Evolutionary conservation across 805 yeast genomes (phyloP).

Genomic region (Monosporozyma servazzii): DNA sequence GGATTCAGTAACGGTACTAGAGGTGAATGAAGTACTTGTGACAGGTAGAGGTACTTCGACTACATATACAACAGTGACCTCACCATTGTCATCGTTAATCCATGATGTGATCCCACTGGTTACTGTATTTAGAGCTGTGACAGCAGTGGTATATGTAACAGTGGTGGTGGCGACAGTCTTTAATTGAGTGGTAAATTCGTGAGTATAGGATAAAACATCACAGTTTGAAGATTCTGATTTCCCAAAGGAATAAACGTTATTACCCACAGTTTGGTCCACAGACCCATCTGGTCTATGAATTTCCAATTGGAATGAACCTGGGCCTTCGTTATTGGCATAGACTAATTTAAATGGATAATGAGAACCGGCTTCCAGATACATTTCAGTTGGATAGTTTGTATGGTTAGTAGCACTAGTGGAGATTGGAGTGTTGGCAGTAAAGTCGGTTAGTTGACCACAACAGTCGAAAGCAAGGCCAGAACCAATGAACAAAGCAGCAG

Average conservation of each 20-base stretch:
- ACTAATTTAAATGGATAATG: constrained; percentile 22
- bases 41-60: background rate
- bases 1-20: background rate
- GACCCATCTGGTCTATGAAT: constrained; percentile 12
- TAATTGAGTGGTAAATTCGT: background rate
- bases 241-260: constrained; percentile 5
- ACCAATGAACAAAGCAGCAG: too few species aligned
- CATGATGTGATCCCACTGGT: background rate
- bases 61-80: background rate
- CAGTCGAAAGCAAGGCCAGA: too few species aligned
- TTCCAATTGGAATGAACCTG: constrained; percentile 5
- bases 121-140: background rate
- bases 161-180: background rate
- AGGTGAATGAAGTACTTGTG: background rate
- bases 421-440: too few species aligned
- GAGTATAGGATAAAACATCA: background rate
- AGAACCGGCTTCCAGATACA: constrained; percentile 12
- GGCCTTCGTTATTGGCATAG: constrained; percentile 9
- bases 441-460: too few species aligned
- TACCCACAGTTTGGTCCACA: constrained; percentile 4
- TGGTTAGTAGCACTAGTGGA: too few species aligned
- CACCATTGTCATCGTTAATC: background rate
- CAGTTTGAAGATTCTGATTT: background rate
- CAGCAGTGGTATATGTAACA: constrained; percentile 1
- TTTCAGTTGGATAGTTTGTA: background rate